Evolutionary conservation across 1,284 basidiomycete species (phyloP).

Genomic region (Trametes hirsuta): DNA sequence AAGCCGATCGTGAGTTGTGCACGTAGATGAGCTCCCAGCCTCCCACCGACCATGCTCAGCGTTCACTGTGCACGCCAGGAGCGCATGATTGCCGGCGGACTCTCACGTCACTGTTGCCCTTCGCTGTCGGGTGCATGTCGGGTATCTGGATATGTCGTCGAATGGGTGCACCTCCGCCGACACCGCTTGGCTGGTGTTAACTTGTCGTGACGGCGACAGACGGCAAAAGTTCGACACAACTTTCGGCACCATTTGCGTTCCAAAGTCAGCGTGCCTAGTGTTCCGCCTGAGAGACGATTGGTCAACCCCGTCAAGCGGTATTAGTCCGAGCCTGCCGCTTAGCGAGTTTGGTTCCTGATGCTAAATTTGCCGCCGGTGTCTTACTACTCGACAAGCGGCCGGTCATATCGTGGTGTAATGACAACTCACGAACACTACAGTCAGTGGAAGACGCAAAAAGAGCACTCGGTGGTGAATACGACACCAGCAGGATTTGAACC

Average conservation of each 20-base stretch:
- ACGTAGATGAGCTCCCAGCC: too few species aligned
- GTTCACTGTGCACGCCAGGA: not conserved
- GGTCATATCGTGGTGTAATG: not conserved
- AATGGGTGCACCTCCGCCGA: not conserved
- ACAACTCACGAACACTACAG: not conserved
- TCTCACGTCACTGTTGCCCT: not conserved
- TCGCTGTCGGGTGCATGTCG: not conserved
- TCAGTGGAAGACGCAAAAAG: not conserved
- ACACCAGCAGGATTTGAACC: conserved; percentile 36
- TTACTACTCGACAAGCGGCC: too few species aligned
- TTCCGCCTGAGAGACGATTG: too few species aligned
- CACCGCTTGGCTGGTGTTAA: not conserved
- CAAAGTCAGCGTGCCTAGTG: not conserved
- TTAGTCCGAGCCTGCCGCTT: too few species aligned
- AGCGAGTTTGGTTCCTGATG: too few species aligned
- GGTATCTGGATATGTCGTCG: not conserved
- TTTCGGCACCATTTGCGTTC: not conserved
- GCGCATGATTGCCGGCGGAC: not conserved
- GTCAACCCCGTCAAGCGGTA: too few species aligned
- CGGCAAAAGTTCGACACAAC: not conserved
- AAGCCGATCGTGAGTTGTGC: too few species aligned
- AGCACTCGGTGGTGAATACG: conserved; percentile 19
- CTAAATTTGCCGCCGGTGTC: too few species aligned
- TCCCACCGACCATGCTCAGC: not conserved
- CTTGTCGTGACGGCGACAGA: not conserved